These are phyloP conservation scores for Neocatenulostroma microsporum DNA, from an alignment of 2,329 filamentous ascomycete genomes.

Conservation along the genomic window DNA sequence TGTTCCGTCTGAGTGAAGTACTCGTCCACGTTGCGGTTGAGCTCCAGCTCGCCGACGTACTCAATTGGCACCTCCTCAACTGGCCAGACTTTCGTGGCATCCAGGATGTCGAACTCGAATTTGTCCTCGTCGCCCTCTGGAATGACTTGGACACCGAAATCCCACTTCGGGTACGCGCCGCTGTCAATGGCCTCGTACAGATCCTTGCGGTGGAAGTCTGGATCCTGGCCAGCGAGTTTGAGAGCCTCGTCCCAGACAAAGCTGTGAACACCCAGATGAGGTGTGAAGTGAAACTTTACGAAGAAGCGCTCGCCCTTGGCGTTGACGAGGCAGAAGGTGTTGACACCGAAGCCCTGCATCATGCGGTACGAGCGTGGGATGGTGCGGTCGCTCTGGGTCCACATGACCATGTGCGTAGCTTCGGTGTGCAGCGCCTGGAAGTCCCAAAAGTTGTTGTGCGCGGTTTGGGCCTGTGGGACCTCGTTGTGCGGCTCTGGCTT, in stretches of 20 bases:
- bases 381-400: constrained; percentile 61
- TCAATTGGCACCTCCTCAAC: constrained; percentile 66
- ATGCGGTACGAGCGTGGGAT: constrained; percentile 57
- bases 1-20: constrained; percentile 80
- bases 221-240: constrained; percentile 66
- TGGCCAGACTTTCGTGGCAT: constrained; percentile 80
- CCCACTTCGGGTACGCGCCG: constrained; percentile 67
- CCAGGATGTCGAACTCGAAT: constrained; percentile 79
- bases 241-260: constrained; percentile 74
- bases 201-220: constrained; percentile 76
- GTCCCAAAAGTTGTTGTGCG: constrained; percentile 57
- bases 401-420: constrained; percentile 56
- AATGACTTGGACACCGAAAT: constrained; percentile 72
- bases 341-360: constrained; percentile 83
- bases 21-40: constrained; percentile 73
- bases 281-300: constrained; percentile 71
- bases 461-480: constrained; percentile 61
- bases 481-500: constrained; percentile 65
- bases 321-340: constrained; percentile 64
- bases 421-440: constrained; percentile 62
- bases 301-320: constrained; percentile 62
- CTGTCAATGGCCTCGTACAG: constrained; percentile 65
- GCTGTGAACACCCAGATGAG: constrained; percentile 66
- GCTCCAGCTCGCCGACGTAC: constrained; percentile 70
- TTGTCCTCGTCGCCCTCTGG: constrained; percentile 63